Base-by-base conservation (phyloP, 176 grass and related monocot genomes). In the Ensete ventricosum region DNA sequence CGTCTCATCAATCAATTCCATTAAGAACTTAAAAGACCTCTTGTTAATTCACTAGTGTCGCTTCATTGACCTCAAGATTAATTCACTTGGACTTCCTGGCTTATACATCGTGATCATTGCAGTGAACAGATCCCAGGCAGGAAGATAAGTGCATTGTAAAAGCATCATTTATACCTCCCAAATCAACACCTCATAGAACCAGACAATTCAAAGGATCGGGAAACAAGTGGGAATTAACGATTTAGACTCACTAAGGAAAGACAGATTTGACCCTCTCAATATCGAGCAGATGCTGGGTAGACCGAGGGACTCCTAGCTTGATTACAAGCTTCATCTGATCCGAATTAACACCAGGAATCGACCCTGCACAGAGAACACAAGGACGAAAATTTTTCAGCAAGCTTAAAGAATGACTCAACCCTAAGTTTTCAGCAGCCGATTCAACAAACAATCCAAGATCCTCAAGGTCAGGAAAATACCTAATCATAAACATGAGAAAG, bases 311-410 rank as follows among this genome's bases (percentile, higher is more conserved):
- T 1, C 95, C 95, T 24, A 99, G 82, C 77, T 88, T 92, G 82
- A 98, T 93, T 84, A 93, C 79, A 69, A 98, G 95, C 78, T 99
- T 99, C 95, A 94, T 99, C 84, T 99, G 90, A 50, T 91, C 88
- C 8, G 88, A 91, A 86, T 84, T 91, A 66, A 91, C 90, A 81
- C 95, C 95, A 4, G 95, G 95, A 79, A 93, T 89, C 68, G 95
- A 81, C 68, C 90, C 88, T 98, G 82, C 62, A 74, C 4, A 59
- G 2, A 26, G 67, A 52, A 12, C 19, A 70, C 3, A 52, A 70
- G 4, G 34, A 5, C 34, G 4, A 43, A 34, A 43, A 6, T 43
- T 43, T 43, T 43, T 43, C 34, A 43, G 34, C 34, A 43, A 43
- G 34, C 34, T 43, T 43, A 43, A 43, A 43, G 34, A 43, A 43